phyloP scores from a whole-genome alignment of 805 yeast genomes.

The Candida boleticola region DNA sequence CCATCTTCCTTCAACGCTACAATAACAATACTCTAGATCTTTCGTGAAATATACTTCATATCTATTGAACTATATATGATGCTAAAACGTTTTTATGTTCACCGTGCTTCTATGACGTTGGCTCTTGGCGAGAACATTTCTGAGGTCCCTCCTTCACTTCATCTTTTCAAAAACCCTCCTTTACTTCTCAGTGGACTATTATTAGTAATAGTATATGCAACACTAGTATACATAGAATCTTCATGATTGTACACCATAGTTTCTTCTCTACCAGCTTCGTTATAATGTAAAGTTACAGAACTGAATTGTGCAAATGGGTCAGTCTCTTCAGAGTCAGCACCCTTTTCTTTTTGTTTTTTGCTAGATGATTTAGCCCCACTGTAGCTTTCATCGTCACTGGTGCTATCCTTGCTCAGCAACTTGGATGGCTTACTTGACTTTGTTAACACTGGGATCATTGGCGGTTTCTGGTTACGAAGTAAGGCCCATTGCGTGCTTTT shows the following conservation, averaged over 20 bases:
- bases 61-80: background rate
- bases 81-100: background rate
- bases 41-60: background rate
- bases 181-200: constrained; percentile 23
- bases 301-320: constrained; percentile 87
- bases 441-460: constrained; percentile 83
- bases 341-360: constrained; percentile 14
- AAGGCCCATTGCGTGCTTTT: constrained; percentile 94
- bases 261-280: constrained; percentile 46
- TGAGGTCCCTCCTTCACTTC: no score
- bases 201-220: constrained; percentile 53
- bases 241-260: constrained; percentile 47
- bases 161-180: constrained; percentile 29
- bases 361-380: constrained; percentile 11
- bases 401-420: constrained; percentile 16
- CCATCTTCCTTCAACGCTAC: no score
- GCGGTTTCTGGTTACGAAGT: constrained; percentile 88
- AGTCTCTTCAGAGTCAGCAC: constrained; percentile 30
- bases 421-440: constrained; percentile 22
- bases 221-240: constrained; percentile 45
- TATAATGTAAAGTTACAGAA: constrained; percentile 82
- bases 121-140: no score
- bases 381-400: constrained; percentile 11
- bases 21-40: no score
- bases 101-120: no score